Evolutionary conservation across 2,329 filamentous ascomycete genomes (phyloP).

Genomic region (Bimuria novae-zelandiae): DNA sequence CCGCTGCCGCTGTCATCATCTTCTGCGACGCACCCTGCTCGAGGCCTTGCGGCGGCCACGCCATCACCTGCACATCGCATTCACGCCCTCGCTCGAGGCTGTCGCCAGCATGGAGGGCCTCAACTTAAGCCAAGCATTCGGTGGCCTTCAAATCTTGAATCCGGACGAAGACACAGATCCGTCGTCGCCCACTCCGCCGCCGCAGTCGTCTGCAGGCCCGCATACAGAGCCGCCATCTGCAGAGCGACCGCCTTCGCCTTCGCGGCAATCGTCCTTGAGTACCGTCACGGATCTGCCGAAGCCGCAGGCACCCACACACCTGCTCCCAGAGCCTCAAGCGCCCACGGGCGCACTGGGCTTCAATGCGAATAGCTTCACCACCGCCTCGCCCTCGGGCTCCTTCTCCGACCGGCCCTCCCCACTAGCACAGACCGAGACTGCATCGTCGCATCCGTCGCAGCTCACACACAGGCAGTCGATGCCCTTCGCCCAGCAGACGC

Average conservation of each 20-base stretch:
- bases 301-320: slow-evolving; percentile 37
- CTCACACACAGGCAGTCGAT: slow-evolving; percentile 51
- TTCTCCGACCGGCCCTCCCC: slow-evolving; percentile 31
- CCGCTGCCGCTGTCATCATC: slow-evolving; percentile 24
- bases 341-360: slow-evolving; percentile 44
- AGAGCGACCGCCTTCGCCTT: slow-evolving; percentile 31
- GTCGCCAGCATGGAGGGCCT: slow-evolving; percentile 47
- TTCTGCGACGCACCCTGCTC: slow-evolving; percentile 20
- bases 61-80: neutral
- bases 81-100: slow-evolving; percentile 19
- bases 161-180: slow-evolving; percentile 82
- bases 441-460: slow-evolving; percentile 37
- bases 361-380: slow-evolving; percentile 47
- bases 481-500: slow-evolving; percentile 49
- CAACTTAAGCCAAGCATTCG: slow-evolving; percentile 95
- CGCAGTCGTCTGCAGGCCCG: slow-evolving; percentile 14
- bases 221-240: slow-evolving; percentile 9
- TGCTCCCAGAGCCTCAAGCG: slow-evolving; percentile 39
- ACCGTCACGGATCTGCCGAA: slow-evolving; percentile 46
- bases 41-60: slow-evolving; percentile 35
- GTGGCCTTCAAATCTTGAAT: slow-evolving; percentile 95
- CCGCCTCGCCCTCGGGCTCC: slow-evolving; percentile 30
- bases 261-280: slow-evolving; percentile 38
- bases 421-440: slow-evolving; percentile 27
- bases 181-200: slow-evolving; percentile 32